Evolutionary conservation across 2,329 filamentous ascomycete genomes (phyloP), one percentile per base, ranked within the genome.

Genomic region (Tympanopsis confertula): DNA sequence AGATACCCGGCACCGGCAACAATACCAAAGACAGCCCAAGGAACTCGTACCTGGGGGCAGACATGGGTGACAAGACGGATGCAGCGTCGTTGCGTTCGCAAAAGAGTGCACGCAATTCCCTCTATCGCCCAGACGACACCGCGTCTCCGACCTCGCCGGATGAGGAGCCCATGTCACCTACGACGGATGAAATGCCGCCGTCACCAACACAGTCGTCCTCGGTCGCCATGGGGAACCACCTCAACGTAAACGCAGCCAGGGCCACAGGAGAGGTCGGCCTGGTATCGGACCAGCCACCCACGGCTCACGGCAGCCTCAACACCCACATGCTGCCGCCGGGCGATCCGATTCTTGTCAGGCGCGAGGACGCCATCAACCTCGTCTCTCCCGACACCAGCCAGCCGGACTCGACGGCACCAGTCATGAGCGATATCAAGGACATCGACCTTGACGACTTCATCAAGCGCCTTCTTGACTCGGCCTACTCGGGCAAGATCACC

Each of bases 381-480:
- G 69, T 85, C 39, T 60, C 74, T 35, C 57, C 61, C 19, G 46
- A 51, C 24, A 55, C 57, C 30, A 65, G 68, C 17, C 74, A 78
- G 55, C 62, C 5, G 67, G 63, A 38, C 39, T 50, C 44, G 14
- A 68, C 70, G 12, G 63, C 66, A 13, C 83, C 94, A 60, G 82
- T 85, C 44, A 93, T 96, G 71, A 78, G 83, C 39, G 86, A 93
- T 17, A 75, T 96, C 52, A 94, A 94, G 58, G 78, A 88, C 24
- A 85, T 91, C 48, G 91, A 98, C 55, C 68, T 98, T 20, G 91
- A 98, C 54, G 91, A 98, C 54, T 95, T 94, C 69, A 98, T 98
- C 55, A 87, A 88, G 51, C 79, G 91, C 32, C 73, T 98, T 32
- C 68, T 98, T 38, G 91, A 98, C 58, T 89, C 91, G 7, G 91